A percentile compares a stretch with the other conserved stretches of the same genome.
These are phyloP conservation scores for Thermochaetoides thermophila DNA, from an alignment of 495 filamentous ascomycete genomes.

Conservation along the genomic window DNA sequence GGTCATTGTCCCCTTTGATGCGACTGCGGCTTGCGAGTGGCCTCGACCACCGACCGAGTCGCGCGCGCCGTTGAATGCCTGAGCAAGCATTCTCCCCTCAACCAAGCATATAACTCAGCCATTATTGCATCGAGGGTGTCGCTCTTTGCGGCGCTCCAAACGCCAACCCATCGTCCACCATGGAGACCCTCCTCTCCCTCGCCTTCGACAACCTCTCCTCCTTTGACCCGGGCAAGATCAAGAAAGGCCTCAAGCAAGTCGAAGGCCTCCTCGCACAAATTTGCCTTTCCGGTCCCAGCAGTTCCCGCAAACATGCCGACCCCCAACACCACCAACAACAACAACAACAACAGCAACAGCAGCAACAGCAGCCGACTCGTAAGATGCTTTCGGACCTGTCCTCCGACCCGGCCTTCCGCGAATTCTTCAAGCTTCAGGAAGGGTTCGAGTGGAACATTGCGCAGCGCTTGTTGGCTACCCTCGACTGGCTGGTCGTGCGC, in stretches of 20 bases:
- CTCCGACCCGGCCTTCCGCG: slow-evolving; percentile 80
- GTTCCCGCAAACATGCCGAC: slow-evolving; percentile 14
- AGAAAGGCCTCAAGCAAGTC: slow-evolving; percentile 87
- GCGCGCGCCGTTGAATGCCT: no score
- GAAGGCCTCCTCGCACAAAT: slow-evolving; percentile 94
- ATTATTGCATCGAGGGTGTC: no score
- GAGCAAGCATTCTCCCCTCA: no score
- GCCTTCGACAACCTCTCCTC: slow-evolving; percentile 96
- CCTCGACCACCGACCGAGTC: no score
- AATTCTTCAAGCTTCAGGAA: slow-evolving; percentile 94
- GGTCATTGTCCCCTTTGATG: no score
- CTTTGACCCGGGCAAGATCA: slow-evolving; percentile 73
- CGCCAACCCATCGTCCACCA: slow-evolving; percentile 22
- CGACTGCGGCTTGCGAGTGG: no score
- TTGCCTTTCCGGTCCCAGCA: slow-evolving; percentile 53
- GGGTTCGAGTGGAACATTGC: slow-evolving; percentile 97
- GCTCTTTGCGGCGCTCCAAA: no score
- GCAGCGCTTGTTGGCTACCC: slow-evolving; percentile 67
- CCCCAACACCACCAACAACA: no score
- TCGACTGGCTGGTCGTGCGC: slow-evolving; percentile 76
- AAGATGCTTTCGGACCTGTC: slow-evolving; percentile 56
- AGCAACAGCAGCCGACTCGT: slow-evolving; percentile 17
- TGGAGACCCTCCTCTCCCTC: slow-evolving; percentile 85
- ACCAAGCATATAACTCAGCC: slow-evolving; percentile 1
- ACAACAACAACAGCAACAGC: no score